These are phyloP conservation scores for Gaertneriomyces semiglobifer DNA, from an alignment of 192 early-diverging fungal species.

Conservation along the genomic window DNA sequence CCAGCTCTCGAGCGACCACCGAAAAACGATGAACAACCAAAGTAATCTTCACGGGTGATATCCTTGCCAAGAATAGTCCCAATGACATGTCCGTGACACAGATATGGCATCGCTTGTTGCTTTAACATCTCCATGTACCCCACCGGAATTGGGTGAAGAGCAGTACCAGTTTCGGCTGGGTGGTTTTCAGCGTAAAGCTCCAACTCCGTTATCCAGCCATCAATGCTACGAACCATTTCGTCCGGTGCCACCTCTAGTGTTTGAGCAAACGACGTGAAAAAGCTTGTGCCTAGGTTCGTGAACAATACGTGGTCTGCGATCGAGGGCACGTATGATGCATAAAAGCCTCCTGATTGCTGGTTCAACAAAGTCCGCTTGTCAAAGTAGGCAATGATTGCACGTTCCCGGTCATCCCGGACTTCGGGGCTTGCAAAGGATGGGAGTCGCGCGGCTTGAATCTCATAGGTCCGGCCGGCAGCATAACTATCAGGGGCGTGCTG, in stretches of 20 bases:
- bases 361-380: background rate
- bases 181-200: too few relatives aligned
- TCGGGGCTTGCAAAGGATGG: background rate
- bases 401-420: constrained; percentile 8
- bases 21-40: background rate
- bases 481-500: background rate
- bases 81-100: background rate
- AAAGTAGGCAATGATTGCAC: background rate
- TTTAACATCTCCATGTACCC: background rate
- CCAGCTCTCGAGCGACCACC: constrained; percentile 5
- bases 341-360: constrained; percentile 6
- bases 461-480: constrained; percentile 1
- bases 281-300: background rate
- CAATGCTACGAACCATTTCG: too few relatives aligned
- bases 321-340: background rate
- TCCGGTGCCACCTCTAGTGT: too few relatives aligned
- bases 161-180: constrained; percentile 7
- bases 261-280: too few relatives aligned
- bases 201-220: too few relatives aligned
- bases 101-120: constrained; percentile 10
- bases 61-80: constrained; percentile 15
- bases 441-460: background rate
- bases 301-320: background rate
- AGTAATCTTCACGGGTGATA: constrained; percentile 12
- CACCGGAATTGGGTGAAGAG: background rate